Evolutionary conservation across 176 grass and related monocot genomes (phyloP), one percentile per base, ranked within the genome.

Genomic region (Zoysia japonica): DNA sequence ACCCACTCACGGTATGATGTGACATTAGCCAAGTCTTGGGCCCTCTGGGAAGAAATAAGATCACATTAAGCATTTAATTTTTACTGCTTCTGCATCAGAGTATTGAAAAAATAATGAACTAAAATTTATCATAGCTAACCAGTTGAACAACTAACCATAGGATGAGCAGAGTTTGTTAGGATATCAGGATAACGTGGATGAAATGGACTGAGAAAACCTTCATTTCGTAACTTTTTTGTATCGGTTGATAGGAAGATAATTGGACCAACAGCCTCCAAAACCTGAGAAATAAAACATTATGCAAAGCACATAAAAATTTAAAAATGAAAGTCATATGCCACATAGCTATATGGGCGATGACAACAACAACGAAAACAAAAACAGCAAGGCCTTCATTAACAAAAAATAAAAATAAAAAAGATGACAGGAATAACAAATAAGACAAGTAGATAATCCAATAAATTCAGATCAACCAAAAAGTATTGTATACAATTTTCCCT

Each of bases 101-200:
- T 46, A 75, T 70, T 36, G 65, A 14, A 9, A 73, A 42, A 67
- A 76, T 39, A 76, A 84, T 69, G 55, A 70, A 84, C 52, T 7
- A 70, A 55, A 3, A 80, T 42, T 5, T 17, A 74, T 79, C 69
- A 71, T 74, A 1, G 47, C 68, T 47, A 77, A 38, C 46, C 51
- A 67, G 61, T 79, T 36, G 79, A 89, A 81, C 55, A 75, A 61
- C 87, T 72, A 83, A 98, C 95, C 95, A 89, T 94, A 16, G 95
- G 95, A 84, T 98, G 95, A 71, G 95, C 95, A 80, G 95, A 94
- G 46, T 98, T 98, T 49, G 95, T 98, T 47, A 98, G 91, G 81
- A 98, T 98, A 79, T 98, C 95, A 65, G 92, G 95, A 92, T 98
- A 98, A 80, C 95, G 91, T 13, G 95, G 95, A 77, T 98, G 95